Percentiles rank a stretch among this genome's conserved stretches.
These are phyloP conservation scores for Parathielavia hyrcaniae DNA, from an alignment of 495 filamentous ascomycete genomes.

Conservation along the genomic window DNA sequence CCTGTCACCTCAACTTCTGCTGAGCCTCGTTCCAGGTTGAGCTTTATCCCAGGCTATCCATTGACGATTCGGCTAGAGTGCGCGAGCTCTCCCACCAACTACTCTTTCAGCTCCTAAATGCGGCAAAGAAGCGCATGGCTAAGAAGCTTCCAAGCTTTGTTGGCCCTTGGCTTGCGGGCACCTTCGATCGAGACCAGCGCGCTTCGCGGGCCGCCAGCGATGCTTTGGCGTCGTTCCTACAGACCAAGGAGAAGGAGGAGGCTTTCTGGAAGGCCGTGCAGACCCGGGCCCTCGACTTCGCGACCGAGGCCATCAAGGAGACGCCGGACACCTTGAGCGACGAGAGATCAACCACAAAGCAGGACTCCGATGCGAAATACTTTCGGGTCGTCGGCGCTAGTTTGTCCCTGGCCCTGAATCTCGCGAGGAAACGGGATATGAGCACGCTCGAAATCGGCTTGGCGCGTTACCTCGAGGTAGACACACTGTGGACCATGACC, in stretches of 20 bases:
- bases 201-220: conserved; percentile 68
- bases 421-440: conserved; percentile 50
- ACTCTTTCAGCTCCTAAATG: conserved; percentile 64
- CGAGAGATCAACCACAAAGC: conserved; percentile 70
- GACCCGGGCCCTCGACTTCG: conserved; percentile 68
- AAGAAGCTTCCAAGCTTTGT: conserved; percentile 68
- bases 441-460: conserved; percentile 44
- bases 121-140: conserved; percentile 72
- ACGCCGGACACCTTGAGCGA: conserved; percentile 78
- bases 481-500: conserved; percentile 71
- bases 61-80: conserved; percentile 80
- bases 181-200: conserved; percentile 74
- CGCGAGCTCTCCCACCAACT: conserved; percentile 74
- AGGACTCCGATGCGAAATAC: conserved; percentile 82
- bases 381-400: conserved; percentile 66
- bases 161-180: conserved; percentile 80
- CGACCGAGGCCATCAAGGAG: conserved; percentile 71
- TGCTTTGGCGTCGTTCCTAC: conserved; percentile 65
- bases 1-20: neutral
- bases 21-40: conserved; percentile 53
- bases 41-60: conserved; percentile 78
- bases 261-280: conserved; percentile 75
- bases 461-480: conserved; percentile 51
- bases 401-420: conserved; percentile 50
- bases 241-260: conserved; percentile 67